These are phyloP conservation scores for Sporothrix phasma DNA, from an alignment of 2,329 filamentous ascomycete species.

Conservation along the genomic window DNA sequence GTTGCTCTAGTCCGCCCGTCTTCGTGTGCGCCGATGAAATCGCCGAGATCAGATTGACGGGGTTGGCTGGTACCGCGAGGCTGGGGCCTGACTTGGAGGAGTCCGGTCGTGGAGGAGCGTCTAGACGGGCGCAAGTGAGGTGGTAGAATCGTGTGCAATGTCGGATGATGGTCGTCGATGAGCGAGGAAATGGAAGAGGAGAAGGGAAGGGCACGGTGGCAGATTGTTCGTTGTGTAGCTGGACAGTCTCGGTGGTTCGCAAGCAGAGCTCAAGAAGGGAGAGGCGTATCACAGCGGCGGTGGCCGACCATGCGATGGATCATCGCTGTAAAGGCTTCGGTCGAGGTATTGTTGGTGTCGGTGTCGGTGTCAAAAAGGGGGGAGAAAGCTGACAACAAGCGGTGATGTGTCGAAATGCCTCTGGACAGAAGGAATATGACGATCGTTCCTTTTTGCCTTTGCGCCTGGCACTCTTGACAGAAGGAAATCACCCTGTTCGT, in stretches of 20 bases:
- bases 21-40: not conserved
- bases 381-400: not conserved
- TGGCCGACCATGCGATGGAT: not conserved
- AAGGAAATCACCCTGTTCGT: not conserved
- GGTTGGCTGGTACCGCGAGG: not conserved
- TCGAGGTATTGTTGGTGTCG: too few species aligned
- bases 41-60: not conserved
- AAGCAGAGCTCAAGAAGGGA: conserved; percentile 3
- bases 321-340: not conserved
- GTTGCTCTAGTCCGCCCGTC: not conserved
- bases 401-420: not conserved
- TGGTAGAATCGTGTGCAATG: not conserved
- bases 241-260: not conserved
- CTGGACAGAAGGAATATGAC: not conserved
- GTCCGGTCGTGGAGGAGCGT: not conserved
- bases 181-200: not conserved
- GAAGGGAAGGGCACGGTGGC: not conserved
- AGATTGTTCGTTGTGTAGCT: not conserved
- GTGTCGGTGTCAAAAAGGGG: not conserved
- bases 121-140: not conserved
- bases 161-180: not conserved
- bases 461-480: not conserved
- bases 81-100: not conserved
- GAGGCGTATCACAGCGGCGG: conserved; percentile 6
- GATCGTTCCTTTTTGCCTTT: not conserved